Base-by-base conservation (phyloP, 495 filamentous ascomycete genomes). In the Sporormia fimetaria region DNA sequence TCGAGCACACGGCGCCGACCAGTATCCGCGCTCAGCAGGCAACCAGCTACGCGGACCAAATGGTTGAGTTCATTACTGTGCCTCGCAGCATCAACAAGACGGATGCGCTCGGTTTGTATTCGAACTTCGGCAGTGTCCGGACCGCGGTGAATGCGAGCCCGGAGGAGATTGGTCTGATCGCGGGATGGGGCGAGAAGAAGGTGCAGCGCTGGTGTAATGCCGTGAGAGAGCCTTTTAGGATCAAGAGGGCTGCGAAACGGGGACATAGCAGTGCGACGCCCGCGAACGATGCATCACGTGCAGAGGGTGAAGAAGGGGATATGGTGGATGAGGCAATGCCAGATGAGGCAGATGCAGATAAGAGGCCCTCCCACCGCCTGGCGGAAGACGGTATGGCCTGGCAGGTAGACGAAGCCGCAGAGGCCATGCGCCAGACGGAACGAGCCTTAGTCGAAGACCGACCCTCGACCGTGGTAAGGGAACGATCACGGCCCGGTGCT, bases 181-280 rank as follows among this genome's bases (percentile, higher is more conserved):
- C 79, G 4, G 90, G 90, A 7, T 96, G 87, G 87, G 90, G 90
- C 12, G 83, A 93, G 65, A 88, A 81, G 65, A 99, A 96, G 60
- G 84, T 94, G 5, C 75, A 78, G 54, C 70, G 71, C 38, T 96
- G 88, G 85, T 81, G 74, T 54, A 69, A 62, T 36, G 78, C 78
- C 3, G 84, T 95, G 5, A 67, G 83, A 36, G 86, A 92, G 62
- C 81, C 81, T 5, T 95, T 95, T 51, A 62, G 83, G 46, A 74
- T 81, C 7, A 73, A 76, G 52, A 79, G 76, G 40, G 73, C 80
- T 2, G 75, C 72, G 22, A 82, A 67, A 57, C 58, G 70, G 22
- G 67, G 64, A 17, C 48, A 59, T 32, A 57, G 46, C 18, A 51
- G 52, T 11, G 37, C 37, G 8, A 55, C 45, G 3, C 23, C 52